Percentiles rank a stretch among this genome's conserved stretches.
Conservation (phyloP, 257 asterid species). For the Sherardia arvensis region DNA sequence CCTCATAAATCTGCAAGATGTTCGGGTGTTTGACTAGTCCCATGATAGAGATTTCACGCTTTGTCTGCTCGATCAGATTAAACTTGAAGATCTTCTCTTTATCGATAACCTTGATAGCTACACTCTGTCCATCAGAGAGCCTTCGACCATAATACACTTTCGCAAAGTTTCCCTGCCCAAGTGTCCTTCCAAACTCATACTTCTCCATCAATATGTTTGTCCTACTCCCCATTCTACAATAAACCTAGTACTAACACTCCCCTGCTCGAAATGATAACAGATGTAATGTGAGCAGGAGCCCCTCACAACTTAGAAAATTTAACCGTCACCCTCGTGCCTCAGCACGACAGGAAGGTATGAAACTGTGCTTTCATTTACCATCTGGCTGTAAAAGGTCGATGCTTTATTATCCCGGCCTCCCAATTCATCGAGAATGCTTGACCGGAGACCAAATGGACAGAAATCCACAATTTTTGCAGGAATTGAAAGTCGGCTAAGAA, state of each 20-base stretch:
- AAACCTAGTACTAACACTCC: constrained; percentile 12
- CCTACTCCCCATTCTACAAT: constrained; percentile 36
- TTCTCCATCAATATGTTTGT: constrained; percentile 55
- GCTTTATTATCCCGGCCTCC: constrained; percentile 5
- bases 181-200: constrained; percentile 69
- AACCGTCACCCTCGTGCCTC: constrained; percentile 25
- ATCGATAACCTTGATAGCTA: constrained; percentile 75
- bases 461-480: constrained; percentile 10
- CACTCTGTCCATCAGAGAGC: constrained; percentile 47
- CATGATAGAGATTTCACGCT: constrained; percentile 68
- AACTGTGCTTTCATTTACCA: constrained; percentile 19
- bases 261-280: constrained; percentile 14
- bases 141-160: constrained; percentile 69
- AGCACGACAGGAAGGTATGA: constrained; percentile 13
- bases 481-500: constrained; percentile 13
- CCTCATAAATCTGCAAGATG: constrained; percentile 55
- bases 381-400: constrained; percentile 15
- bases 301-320: constrained; percentile 10
- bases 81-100: constrained; percentile 55
- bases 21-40: constrained; percentile 50
- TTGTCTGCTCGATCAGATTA: constrained; percentile 59
- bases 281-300: constrained; percentile 19
- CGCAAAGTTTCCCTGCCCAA: constrained; percentile 80
- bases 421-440: constrained; percentile 12
- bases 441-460: constrained; percentile 11